Evolutionary conservation across 768 basidiomycete genomes (phyloP).

Genomic region (Rhodosporidiobolus sp.): DNA sequence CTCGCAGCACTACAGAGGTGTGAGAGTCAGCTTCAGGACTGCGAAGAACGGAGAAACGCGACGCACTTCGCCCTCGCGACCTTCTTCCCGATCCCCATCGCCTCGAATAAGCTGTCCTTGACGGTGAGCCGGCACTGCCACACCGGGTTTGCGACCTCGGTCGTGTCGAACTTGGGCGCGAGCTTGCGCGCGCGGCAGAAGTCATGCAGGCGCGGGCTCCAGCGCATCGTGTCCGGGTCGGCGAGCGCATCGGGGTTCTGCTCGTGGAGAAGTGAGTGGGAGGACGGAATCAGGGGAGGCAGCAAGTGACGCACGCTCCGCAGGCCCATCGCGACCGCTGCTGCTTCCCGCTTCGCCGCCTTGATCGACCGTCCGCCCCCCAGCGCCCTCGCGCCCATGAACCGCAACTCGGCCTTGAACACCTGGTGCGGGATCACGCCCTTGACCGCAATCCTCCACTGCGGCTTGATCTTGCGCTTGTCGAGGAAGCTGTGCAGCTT

Average conservation of each 20-base stretch:
- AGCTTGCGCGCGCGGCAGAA: neutral
- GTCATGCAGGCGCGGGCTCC: neutral
- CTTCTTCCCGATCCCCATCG: neutral
- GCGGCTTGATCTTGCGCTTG: neutral
- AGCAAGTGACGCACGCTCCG: neutral
- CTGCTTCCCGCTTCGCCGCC: conserved; percentile 18
- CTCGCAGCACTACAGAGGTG: neutral
- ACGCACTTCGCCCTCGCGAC: conserved; percentile 10
- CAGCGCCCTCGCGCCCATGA: neutral
- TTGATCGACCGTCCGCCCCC: neutral
- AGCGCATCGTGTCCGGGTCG: neutral
- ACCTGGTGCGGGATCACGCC: neutral
- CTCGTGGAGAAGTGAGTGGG: neutral
- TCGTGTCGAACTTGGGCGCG: neutral
- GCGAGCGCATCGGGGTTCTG: neutral
- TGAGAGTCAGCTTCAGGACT: neutral
- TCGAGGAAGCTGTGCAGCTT: neutral
- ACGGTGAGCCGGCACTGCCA: neutral
- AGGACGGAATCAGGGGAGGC: neutral
- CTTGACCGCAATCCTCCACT: conserved; percentile 5
- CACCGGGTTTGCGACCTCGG: neutral
- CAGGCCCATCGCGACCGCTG: conserved; percentile 6
- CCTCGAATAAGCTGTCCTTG: neutral
- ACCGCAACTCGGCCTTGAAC: conserved; percentile 15
- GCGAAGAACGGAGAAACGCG: neutral